Percentiles rank a stretch among this genome's conserved stretches.
Evolutionary conservation across 2,329 filamentous ascomycete genomes (phyloP).

Genomic region (Colletotrichum australisinense): DNA sequence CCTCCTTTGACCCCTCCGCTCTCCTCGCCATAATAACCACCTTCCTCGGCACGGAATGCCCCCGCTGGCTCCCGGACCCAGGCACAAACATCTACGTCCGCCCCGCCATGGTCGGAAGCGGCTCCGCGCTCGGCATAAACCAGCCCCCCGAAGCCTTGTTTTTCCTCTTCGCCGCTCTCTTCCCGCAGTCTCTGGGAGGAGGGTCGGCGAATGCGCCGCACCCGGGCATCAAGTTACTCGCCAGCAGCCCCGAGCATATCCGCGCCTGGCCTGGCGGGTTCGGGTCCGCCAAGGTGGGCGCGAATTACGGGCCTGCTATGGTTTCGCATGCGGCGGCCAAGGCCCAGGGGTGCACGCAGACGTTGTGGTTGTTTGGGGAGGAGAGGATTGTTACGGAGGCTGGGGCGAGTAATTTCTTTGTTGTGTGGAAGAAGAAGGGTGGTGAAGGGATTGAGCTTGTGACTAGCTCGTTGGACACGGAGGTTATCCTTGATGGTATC

Average conservation of each 20-base stretch:
- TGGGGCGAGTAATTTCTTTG: conserved; percentile 72
- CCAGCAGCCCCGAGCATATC: conserved; percentile 26
- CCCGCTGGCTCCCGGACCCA: conserved; percentile 71
- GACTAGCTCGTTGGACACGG: conserved; percentile 84
- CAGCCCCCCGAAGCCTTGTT: conserved; percentile 73
- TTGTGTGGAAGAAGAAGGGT: conserved; percentile 58
- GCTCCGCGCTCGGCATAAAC: conserved; percentile 70
- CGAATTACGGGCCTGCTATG: conserved; percentile 71
- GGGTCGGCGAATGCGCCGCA: background rate
- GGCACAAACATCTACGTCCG: conserved; percentile 73
- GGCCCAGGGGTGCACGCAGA: conserved; percentile 66
- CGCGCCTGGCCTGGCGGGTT: conserved; percentile 64
- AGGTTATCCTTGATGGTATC: conserved; percentile 87
- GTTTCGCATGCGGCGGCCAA: conserved; percentile 66
- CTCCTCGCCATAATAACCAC: conserved; percentile 72
- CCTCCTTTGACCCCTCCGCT: conserved; percentile 71
- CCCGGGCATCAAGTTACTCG: conserved; percentile 8
- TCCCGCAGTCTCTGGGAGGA: conserved; percentile 36
- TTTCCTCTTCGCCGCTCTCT: conserved; percentile 64
- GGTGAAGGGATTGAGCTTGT: conserved; percentile 74
- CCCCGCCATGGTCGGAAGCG: conserved; percentile 73
- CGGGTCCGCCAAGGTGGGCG: conserved; percentile 71
- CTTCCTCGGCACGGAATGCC: conserved; percentile 65
- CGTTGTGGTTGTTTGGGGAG: conserved; percentile 71
- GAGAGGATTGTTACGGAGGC: conserved; percentile 70